These are phyloP conservation scores for Cajanus cajan DNA, from an alignment of 306 rosid species.

Conservation along the genomic window DNA sequence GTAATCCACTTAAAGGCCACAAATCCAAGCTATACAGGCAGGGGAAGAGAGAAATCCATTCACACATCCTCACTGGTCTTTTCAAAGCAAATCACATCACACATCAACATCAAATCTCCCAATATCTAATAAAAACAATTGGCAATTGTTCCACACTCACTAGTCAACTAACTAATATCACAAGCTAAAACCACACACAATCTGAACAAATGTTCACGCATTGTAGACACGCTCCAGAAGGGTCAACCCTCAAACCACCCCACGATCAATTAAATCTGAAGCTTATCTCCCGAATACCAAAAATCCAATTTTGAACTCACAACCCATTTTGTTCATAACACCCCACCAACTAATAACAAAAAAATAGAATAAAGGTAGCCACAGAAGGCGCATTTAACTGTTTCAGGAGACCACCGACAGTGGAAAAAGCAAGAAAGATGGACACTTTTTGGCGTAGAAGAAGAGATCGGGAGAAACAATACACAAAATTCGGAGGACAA, in stretches of 20 bases:
- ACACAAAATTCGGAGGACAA: neutral
- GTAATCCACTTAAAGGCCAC: neutral
- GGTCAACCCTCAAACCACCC: constrained; percentile 24
- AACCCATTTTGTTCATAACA: neutral
- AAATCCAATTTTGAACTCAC: neutral
- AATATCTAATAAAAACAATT: constrained; percentile 6
- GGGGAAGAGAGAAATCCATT: constrained; percentile 19
- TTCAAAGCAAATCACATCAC: constrained; percentile 13
- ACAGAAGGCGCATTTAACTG: neutral
- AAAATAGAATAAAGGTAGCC: neutral
- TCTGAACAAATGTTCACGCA: neutral
- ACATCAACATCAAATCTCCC: constrained; percentile 30
- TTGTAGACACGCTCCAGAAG: constrained; percentile 9
- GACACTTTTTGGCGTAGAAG: neutral
- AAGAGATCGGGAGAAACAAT: constrained; percentile 1
- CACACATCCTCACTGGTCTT: constrained; percentile 1
- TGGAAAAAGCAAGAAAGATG: neutral
- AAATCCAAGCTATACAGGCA: constrained; percentile 21
- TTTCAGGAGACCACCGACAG: constrained; percentile 23
- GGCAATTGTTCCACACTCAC: constrained; percentile 14
- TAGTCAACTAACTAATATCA: neutral
- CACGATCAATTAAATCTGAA: constrained; percentile 32
- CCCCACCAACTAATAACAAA: neutral
- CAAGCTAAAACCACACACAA: neutral
- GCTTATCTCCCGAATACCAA: neutral